phyloP scores from a whole-genome alignment of 176 grass and related monocot genomes.

The Musa itinerans region DNA sequence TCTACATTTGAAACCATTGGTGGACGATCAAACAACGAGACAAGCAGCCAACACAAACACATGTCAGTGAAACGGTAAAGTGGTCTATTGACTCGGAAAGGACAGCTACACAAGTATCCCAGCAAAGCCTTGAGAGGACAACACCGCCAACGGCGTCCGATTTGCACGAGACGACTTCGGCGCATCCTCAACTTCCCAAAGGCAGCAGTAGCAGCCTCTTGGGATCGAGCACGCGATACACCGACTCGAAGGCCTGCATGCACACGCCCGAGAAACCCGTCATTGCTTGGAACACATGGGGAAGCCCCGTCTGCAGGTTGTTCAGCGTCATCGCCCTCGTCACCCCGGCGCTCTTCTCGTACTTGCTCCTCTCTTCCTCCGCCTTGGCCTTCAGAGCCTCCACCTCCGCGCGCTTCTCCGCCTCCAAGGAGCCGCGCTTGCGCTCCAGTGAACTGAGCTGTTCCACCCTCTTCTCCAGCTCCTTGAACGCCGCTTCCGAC shows the following conservation, averaged over 20 bases:
- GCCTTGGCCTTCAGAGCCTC: slow-evolving; percentile 52
- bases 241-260: slow-evolving; percentile 69
- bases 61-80: no score
- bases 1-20: no score
- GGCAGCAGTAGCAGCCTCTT: no score
- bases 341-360: slow-evolving; percentile 68
- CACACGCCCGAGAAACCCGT: slow-evolving; percentile 71
- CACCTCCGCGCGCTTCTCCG: slow-evolving; percentile 58
- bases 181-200: no score
- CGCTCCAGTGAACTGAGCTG: slow-evolving; percentile 52
- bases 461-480: slow-evolving; percentile 69
- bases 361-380: slow-evolving; percentile 86
- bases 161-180: no score
- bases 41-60: no score
- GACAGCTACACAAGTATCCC: no score
- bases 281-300: slow-evolving; percentile 87
- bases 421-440: slow-evolving; percentile 41
- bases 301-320: slow-evolving; percentile 78
- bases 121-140: no score
- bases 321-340: slow-evolving; percentile 90
- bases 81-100: no score
- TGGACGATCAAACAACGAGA: no score
- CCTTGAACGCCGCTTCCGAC: slow-evolving; percentile 56
- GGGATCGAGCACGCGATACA: background rate
- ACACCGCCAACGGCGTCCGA: no score